These are phyloP conservation scores for Juglanconis oblonga DNA, from an alignment of 2,329 filamentous ascomycete species.

Conservation along the genomic window DNA sequence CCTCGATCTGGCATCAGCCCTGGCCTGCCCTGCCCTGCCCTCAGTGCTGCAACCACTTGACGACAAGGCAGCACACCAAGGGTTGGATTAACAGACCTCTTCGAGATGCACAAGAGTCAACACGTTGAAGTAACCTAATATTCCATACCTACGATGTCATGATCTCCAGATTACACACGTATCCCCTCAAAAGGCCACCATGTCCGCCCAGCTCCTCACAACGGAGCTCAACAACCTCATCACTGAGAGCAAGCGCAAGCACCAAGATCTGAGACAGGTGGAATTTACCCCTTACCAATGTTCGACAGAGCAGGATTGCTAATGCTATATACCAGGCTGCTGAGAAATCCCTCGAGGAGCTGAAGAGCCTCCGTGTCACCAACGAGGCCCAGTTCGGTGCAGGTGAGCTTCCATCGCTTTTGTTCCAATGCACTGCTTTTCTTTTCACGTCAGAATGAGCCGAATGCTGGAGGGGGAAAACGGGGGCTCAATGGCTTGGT, in stretches of 20 bases:
- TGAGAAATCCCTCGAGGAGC: slow-evolving; percentile 87
- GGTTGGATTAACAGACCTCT: background rate
- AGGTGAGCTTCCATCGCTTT: slow-evolving; percentile 10
- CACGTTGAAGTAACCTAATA: background rate
- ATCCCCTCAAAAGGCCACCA: slow-evolving; percentile 41
- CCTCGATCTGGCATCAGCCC: background rate
- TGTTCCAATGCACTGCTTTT: background rate
- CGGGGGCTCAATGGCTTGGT: slow-evolving; percentile 16
- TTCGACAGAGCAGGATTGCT: background rate
- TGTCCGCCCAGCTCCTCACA: slow-evolving; percentile 88
- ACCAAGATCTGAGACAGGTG: slow-evolving; percentile 83
- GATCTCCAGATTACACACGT: background rate
- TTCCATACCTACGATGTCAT: background rate
- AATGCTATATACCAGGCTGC: slow-evolving; percentile 60
- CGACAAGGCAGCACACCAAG: background rate
- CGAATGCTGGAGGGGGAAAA: slow-evolving; percentile 31
- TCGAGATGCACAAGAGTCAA: background rate
- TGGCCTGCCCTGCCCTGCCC: background rate
- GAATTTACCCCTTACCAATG: slow-evolving; percentile 24
- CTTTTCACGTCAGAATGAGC: no score
- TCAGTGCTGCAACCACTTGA: background rate
- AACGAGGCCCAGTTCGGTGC: slow-evolving; percentile 63
- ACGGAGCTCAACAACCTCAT: slow-evolving; percentile 87
- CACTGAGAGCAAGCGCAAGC: slow-evolving; percentile 93
- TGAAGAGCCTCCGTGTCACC: slow-evolving; percentile 71